phyloP scores from a whole-genome alignment of 1,284 basidiomycete genomes.

The Vanrija sp. region DNA sequence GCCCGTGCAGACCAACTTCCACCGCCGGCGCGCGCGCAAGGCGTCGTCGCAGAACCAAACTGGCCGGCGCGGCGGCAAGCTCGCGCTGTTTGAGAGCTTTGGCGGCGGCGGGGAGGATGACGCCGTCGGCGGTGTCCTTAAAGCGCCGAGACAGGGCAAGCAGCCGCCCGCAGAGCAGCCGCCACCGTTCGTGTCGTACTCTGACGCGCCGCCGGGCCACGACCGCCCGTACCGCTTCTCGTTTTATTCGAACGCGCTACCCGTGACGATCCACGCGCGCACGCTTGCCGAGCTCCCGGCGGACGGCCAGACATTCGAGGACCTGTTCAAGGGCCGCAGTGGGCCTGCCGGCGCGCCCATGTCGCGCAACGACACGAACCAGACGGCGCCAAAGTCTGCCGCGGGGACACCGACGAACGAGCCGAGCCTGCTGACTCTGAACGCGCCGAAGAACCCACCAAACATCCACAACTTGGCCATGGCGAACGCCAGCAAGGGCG shows the following conservation, averaged over 20 bases:
- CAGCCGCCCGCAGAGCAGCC: conserved; percentile 8
- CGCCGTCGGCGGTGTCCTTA: conserved; percentile 33
- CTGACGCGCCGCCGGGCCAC: conserved; percentile 57
- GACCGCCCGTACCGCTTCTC: conserved; percentile 95
- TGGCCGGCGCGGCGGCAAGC: conserved; percentile 65
- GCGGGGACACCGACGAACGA: conserved; percentile 10
- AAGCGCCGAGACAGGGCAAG: conserved; percentile 39
- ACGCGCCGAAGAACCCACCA: conserved; percentile 1
- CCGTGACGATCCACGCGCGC: conserved; percentile 90
- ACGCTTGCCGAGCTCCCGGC: conserved; percentile 90
- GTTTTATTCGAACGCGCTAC: conserved; percentile 92
- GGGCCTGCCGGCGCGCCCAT: background rate
- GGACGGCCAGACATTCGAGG: conserved; percentile 88
- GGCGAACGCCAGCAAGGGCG: conserved; percentile 2
- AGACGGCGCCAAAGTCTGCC: too few species aligned
- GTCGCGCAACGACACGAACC: background rate
- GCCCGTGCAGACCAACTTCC: conserved; percentile 39
- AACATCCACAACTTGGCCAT: background rate
- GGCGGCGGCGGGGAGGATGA: conserved; percentile 35
- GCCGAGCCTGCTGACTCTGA: conserved; percentile 7
- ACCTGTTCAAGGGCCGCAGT: conserved; percentile 63
- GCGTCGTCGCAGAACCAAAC: conserved; percentile 71
- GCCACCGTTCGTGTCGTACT: conserved; percentile 31
- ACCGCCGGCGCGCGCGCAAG: conserved; percentile 66
- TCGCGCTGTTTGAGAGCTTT: conserved; percentile 82